Evolutionary conservation across 1,139 yeast species (phyloP), one percentile per base, ranked within the genome.

Genomic region (Nakaseomyces uthaithaninus): DNA sequence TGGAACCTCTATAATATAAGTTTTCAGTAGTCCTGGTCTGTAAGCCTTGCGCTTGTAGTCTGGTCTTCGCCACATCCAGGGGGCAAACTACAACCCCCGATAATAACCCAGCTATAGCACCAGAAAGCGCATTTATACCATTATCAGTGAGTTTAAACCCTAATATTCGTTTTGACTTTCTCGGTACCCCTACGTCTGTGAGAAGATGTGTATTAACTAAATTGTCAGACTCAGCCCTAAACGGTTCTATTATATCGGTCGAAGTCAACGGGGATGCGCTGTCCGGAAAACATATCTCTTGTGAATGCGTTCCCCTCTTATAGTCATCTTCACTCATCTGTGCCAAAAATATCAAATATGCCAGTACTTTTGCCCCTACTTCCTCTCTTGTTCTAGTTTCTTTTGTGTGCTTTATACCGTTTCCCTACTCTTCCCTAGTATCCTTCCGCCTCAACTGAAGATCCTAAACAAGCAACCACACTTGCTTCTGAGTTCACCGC

Each of bases 81-180:
- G 98, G 98, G 60, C 95, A 91, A 8, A 93, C 98, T 6, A 78
- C 71, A 0, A 94, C 71, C 2, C 97, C 97, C 2, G 96, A 84
- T 39, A 84, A 66, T 41, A 94, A 78, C 2, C 98, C 98, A 0
- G 97, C 89, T 30, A 84, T 56, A 1, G 97, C 97, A 3, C 98
- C 98, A 20, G 94, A 73, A 1, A 75, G 53, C 2, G 89, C 84
- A 28, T 76, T 72, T 18, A 78, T 67, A 42, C 73, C 69, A 10
- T 70, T 60, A 14, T 64, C 65, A 22, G 47, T 53, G 16, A 60
- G 44, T 12, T 12, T 26, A 17, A 36, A 17, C 5, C 35, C 35
- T 4, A 31, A 17, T n/a, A 31, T 19, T 12, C 25, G 15, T 19
- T 31, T 31, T 11, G 25, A 20, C 15, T 12, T 20, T 17, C 9